Evolutionary conservation across 345 rosid species (phyloP).

Genomic region (rapeseed (Brassica napus)): Da-Ae NC_063445.1:45353001-45353500

Average conservation of each 20-base stretch:
- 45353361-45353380: background rate
- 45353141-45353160: background rate
- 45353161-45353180: background rate
- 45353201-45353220: background rate
- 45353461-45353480: background rate
- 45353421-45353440: background rate
- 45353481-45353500: background rate
- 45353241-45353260: background rate
- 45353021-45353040: background rate
- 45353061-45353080: background rate
- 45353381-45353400: background rate
- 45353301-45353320: background rate
- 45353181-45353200: background rate
- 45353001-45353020: background rate
- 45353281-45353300: background rate
- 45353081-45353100: background rate
- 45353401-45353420: background rate
- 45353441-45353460: background rate
- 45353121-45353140: background rate
- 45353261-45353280: background rate
- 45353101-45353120: background rate
- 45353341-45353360: background rate
- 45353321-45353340: background rate
- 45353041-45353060: background rate
- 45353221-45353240: background rate